Evolutionary conservation across 73 alveolate genomes (phyloP).

Genomic region (Tetrahymena thermophila): DNA sequence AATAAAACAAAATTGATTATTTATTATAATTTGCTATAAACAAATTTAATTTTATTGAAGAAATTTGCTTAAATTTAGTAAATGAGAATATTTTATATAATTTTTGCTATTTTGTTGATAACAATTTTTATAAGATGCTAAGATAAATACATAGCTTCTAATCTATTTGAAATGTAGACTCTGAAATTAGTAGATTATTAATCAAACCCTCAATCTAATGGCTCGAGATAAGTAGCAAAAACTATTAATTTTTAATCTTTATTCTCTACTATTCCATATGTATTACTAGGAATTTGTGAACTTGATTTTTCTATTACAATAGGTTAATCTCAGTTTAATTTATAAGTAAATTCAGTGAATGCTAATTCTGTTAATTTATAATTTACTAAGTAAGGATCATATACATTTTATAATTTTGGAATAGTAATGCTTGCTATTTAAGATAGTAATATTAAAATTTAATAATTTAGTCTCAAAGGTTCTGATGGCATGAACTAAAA

Average conservation of each 20-base stretch:
- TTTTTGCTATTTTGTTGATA: neutral
- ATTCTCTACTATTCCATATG: neutral
- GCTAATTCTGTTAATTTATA: neutral
- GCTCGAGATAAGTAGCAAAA: neutral
- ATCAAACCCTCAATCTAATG: neutral
- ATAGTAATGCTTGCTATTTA: neutral
- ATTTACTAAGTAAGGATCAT: neutral
- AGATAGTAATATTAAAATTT: neutral
- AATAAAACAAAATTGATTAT: too few relatives aligned
- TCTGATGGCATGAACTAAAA: neutral
- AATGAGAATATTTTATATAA: neutral
- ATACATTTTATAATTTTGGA: too few relatives aligned
- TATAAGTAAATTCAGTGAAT: neutral
- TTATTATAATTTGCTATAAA: too few relatives aligned
- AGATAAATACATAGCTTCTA: neutral
- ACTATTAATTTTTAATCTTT: too few relatives aligned
- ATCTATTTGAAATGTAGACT: too few relatives aligned
- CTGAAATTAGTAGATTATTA: neutral
- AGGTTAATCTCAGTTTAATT: neutral
- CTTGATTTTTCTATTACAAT: neutral
- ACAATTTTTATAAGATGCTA: too few relatives aligned
- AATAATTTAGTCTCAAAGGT: neutral
- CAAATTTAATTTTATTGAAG: too few relatives aligned
- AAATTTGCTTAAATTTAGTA: too few relatives aligned
- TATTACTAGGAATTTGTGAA: neutral